Evolutionary conservation across 106 monocot species (phyloP), one percentile per base, ranked within the genome.

Genomic region (Dendrobium nobile): DNA sequence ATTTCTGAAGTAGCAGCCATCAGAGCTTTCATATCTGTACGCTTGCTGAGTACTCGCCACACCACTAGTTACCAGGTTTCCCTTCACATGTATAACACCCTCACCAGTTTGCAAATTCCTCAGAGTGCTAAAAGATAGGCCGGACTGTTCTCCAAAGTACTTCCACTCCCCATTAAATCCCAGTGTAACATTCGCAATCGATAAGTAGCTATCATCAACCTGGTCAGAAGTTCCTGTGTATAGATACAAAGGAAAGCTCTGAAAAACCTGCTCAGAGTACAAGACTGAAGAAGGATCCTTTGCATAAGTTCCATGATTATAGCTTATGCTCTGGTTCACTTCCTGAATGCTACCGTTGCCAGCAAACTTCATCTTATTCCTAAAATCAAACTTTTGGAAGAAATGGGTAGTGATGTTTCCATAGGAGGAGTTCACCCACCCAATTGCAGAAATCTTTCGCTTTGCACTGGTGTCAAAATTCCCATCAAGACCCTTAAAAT

Each of bases 1-100:
- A 82, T 92, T 90, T 80, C 96, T 94, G 42, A 90, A 97, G 75
- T 93, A 95, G 79, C 99, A 99, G 15, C 91, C 99, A 78, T 90
- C 88, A 1, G 80, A 95, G 75, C 95, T 83, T 74, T 87, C 87
- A 75, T 90, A 99, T 56, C 47, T 91, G 61, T 93, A 95, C 67
- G 75, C 80, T 78, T 99, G 90, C 73, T 86, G 88, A 44, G 91
- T 95, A 22, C 77, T 84, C 56, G 82, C 95, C 3, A 92, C 17
- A 41, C 94, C 92, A 26, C 85, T 77, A 2, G 56, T 59, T 24
- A 95, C 94, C 77, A 95, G 59, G 70, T 92, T 83, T 78, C 87
- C 93, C 77, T 91, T 95, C 18, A 91, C 93, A 7, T 44, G 41
- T 89, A 99, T 99, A 4, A 61, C 11, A 6, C 89, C 95, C 5